Conservation (phyloP, 2,329 filamentous ascomycete species). For the Aaosphaeria pasadenensis region DNA sequence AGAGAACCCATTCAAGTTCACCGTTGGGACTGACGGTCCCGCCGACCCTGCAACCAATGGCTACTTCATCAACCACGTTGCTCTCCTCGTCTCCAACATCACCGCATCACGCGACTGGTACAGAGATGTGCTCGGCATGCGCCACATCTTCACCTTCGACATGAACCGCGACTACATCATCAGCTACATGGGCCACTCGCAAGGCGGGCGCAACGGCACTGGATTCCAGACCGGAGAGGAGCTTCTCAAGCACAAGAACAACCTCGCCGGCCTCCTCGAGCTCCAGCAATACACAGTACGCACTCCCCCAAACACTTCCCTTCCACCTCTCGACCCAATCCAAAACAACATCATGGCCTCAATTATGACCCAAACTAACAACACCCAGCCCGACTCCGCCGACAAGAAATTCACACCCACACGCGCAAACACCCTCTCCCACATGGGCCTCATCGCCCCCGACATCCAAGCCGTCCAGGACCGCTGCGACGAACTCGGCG, state of each 20-base stretch:
- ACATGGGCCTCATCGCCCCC: conserved; percentile 38
- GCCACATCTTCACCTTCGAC: conserved; percentile 33
- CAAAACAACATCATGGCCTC: not conserved
- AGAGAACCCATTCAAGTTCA: conserved; percentile 3
- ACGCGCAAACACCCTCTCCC: conserved; percentile 29
- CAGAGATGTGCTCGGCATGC: conserved; percentile 32
- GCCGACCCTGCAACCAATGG: conserved; percentile 29
- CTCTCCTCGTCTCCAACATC: conserved; percentile 30
- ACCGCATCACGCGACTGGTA: conserved; percentile 34
- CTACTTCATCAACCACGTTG: conserved; percentile 38
- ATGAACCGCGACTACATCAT: conserved; percentile 25
- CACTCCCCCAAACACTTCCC: not conserved
- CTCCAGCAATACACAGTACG: conserved; percentile 11
- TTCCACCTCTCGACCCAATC: not conserved
- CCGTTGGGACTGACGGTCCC: conserved; percentile 16
- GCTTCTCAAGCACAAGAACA: conserved; percentile 35
- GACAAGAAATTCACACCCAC: conserved; percentile 6
- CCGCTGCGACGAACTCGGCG: conserved; percentile 15
- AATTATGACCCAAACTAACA: not conserved
- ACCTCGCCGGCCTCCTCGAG: conserved; percentile 32
- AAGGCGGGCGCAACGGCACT: conserved; percentile 39
- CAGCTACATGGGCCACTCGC: conserved; percentile 36
- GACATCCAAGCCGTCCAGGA: conserved; percentile 26
- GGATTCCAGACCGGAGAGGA: conserved; percentile 36
- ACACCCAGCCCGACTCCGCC: not conserved